These are phyloP conservation scores for Xylaria multiplex DNA, from an alignment of 2,329 filamentous ascomycete genomes.

Conservation along the genomic window DNA sequence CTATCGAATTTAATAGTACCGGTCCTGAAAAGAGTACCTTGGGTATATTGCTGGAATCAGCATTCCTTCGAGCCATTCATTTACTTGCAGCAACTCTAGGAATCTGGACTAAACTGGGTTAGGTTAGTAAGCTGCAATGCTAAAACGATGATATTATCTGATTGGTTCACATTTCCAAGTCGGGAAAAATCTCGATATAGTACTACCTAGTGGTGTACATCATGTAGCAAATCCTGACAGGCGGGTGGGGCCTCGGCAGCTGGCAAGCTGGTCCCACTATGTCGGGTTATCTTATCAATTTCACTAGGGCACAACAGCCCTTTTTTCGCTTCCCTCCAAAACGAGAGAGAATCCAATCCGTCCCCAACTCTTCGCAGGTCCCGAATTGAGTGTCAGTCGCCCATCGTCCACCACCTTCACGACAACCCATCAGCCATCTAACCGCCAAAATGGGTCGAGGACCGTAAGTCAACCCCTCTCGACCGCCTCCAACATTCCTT, in stretches of 20 bases:
- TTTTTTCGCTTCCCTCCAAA: conserved; percentile 45
- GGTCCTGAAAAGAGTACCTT: too few relatives aligned
- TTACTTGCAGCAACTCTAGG: too few relatives aligned
- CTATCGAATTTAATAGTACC: too few relatives aligned
- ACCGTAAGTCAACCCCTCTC: conserved; percentile 59
- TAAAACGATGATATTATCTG: conserved; percentile 24
- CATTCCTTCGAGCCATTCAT: too few relatives aligned
- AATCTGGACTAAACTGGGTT: too few relatives aligned
- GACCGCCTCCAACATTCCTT: conserved; percentile 1
- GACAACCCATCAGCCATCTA: conserved; percentile 50
- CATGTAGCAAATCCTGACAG: not conserved
- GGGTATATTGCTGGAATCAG: too few relatives aligned
- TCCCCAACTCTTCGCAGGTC: conserved; percentile 39
- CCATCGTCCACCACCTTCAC: conserved; percentile 42
- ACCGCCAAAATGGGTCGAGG: conserved; percentile 59
- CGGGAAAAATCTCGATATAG: not conserved
- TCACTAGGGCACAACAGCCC: conserved; percentile 47
- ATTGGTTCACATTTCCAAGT: conserved; percentile 23
- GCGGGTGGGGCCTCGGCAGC: not conserved
- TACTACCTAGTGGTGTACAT: too few relatives aligned
- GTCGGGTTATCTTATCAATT: conserved; percentile 38
- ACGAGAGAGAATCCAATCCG: conserved; percentile 26
- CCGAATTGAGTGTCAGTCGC: conserved; percentile 33
- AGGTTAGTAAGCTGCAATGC: too few relatives aligned
- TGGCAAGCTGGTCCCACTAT: conserved; percentile 2